phyloP scores from a whole-genome alignment of 768 basidiomycete genomes.

The Leccinellum rugosiceps region DNA sequence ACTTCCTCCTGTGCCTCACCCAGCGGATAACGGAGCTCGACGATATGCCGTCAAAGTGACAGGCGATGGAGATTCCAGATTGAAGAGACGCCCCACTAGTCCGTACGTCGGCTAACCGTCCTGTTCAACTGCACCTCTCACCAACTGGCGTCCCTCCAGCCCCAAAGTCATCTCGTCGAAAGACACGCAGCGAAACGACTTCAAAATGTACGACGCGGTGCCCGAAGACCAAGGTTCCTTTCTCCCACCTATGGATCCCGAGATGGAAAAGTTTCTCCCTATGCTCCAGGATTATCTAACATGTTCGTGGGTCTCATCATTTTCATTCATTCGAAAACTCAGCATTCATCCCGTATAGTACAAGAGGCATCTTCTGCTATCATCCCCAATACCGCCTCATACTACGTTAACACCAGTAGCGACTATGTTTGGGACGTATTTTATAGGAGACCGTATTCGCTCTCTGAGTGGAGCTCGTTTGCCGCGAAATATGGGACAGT shows the following conservation, averaged over 20 bases:
- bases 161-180: slow-evolving; percentile 55
- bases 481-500: slow-evolving; percentile 59
- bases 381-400: background rate
- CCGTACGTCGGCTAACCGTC: slow-evolving; percentile 36
- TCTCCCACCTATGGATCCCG: slow-evolving; percentile 42
- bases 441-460: slow-evolving; percentile 61
- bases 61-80: slow-evolving; percentile 7
- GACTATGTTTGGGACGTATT: slow-evolving; percentile 88
- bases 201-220: slow-evolving; percentile 75
- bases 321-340: background rate
- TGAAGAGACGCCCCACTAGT: slow-evolving; percentile 33
- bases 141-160: slow-evolving; percentile 31
- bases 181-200: slow-evolving; percentile 43
- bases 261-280: slow-evolving; percentile 76
- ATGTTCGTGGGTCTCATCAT: slow-evolving; percentile 37
- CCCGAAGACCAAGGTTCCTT: slow-evolving; percentile 35
- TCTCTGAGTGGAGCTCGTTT: slow-evolving; percentile 57
- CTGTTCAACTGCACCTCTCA: background rate
- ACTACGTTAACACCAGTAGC: slow-evolving; percentile 21
- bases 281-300: slow-evolving; percentile 73
- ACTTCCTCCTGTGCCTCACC: slow-evolving; percentile 12
- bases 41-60: slow-evolving; percentile 48
- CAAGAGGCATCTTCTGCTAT: slow-evolving; percentile 19
- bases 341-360: slow-evolving; percentile 17
- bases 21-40: slow-evolving; percentile 38